These are phyloP conservation scores for Phytophthora vignae DNA, from an alignment of 352 stramenopile genomes.

Conservation along the genomic window DNA sequence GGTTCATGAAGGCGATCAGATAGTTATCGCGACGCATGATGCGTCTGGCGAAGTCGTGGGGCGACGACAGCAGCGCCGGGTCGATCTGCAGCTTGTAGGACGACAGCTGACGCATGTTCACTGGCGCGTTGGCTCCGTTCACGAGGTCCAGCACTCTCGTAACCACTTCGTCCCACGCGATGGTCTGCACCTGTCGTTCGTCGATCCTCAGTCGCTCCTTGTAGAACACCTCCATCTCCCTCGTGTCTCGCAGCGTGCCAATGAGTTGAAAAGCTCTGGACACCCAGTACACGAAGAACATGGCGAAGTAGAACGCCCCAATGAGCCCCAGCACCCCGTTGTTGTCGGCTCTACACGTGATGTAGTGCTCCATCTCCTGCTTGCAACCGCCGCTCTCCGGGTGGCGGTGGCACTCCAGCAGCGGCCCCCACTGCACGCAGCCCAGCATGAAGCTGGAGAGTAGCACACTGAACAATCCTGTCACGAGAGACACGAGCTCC, in stretches of 20 bases:
- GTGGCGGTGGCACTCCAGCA: slow-evolving; percentile 85
- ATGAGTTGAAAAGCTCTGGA: slow-evolving; percentile 88
- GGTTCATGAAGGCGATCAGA: slow-evolving; percentile 98
- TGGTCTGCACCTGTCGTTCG: slow-evolving; percentile 81
- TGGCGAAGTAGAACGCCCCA: slow-evolving; percentile 92
- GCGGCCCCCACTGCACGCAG: slow-evolving; percentile 95
- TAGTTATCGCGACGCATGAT: slow-evolving; percentile 99
- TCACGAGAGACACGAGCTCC: slow-evolving; percentile 92
- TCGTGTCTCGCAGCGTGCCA: slow-evolving; percentile 84
- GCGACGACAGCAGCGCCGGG: slow-evolving; percentile 72
- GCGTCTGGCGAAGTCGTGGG: slow-evolving; percentile 93
- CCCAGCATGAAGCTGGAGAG: slow-evolving; percentile 95
- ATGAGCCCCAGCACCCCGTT: slow-evolving; percentile 69
- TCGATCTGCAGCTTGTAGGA: slow-evolving; percentile 87
- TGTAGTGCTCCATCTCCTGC: slow-evolving; percentile 72
- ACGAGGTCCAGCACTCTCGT: slow-evolving; percentile 82
- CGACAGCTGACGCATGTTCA: slow-evolving; percentile 88
- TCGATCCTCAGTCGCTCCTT: slow-evolving; percentile 92
- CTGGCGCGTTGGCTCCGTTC: slow-evolving; percentile 68
- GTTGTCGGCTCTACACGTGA: slow-evolving; percentile 66
- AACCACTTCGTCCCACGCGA: slow-evolving; percentile 93
- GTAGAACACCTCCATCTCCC: slow-evolving; percentile 94
- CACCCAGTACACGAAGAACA: slow-evolving; percentile 95
- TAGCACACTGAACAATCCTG: slow-evolving; percentile 96
- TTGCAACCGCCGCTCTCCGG: slow-evolving; percentile 84